Base-by-base conservation (phyloP, 2,329 filamentous ascomycete species). In the Claviceps monticola region DNA sequence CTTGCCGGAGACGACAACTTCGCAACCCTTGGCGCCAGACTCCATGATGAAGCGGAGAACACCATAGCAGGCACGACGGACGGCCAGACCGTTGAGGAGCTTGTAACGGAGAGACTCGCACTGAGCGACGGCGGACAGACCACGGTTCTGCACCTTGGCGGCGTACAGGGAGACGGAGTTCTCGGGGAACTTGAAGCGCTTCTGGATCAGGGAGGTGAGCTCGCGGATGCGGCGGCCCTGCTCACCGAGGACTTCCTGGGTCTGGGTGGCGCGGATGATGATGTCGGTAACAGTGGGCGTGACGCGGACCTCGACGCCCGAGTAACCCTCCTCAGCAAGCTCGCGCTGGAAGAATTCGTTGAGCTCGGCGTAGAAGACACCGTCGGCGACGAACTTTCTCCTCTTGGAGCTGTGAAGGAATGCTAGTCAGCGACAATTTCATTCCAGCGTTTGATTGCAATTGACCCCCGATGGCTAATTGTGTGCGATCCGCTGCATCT, bases 331-430 rank as follows among this genome's bases (percentile, higher is more conserved):
- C 84, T 98, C 93, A 72, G 93, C 93, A 72, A 98, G 82, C 80
- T 98, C 93, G 75, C 93, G 91, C 84, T 97, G 93, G 88, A 98
- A 98, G 86, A 98, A 98, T 81, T 98, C 93, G 86, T 98, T 98
- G 76, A 98, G 80, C 80, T 98, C 93, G 80, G 93, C 93, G 78
- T 96, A 98, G 88, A 98, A 98, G 70, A 98, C 93, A 84, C 93
- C 93, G 77, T 98, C 93, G 65, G 86, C 87, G 72, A 91, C 85
- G 79, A 90, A 91, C 84, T 91, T 91, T 82, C 86, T 87, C 75
- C 85, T 78, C 84, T 91, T 91, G 74, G 86, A 90, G 75, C 86
- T 90, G 52, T 54, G 41, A 23, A 53, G 34, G 17, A 9, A n/a
- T 14, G 17, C 21, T 39, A 46, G 55, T 55, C 42, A 55, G 53